Evolutionary conservation across 768 basidiomycete genomes (phyloP), one percentile per base, ranked within the genome.

Genomic region (Mrakia frigida): DNA sequence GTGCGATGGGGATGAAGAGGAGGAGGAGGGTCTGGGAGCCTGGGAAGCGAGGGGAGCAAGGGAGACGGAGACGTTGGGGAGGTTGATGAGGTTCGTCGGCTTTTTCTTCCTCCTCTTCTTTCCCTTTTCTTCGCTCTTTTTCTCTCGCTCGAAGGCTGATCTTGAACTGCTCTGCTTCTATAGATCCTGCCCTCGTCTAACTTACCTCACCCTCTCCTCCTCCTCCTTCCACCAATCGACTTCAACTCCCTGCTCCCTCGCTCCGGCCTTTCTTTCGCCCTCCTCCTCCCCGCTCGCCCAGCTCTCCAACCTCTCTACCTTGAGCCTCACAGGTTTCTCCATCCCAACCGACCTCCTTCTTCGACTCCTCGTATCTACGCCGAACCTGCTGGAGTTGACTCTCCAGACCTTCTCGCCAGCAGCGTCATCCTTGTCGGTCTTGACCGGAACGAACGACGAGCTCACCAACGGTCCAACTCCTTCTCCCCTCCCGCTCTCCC

Each of bases 331-430:
- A 39, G 65, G 65, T 23, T 68, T 68, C 25, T 39, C 65, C 23
- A 35, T 68, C 65, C 35, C 65, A 3, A 37, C 10, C 65, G 1
- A 4, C 5, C 35, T 68, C 35, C 65, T 68, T 25, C 10, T 39
- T 0, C 2, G 5, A 11, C 65, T 68, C 37, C 65, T 68, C 37
- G 18, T 37, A 10, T 35, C 65, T 6, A 43, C 65, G 9, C 65
- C 65, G 3, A 68, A 68, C 37, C 65, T 68, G 25, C 39, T 68
- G 11, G 25, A 25, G 3, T 14, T 68, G 6, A 68, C 65, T 3
- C 65, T 68, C 21, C 65, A 68, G 39, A 68, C 65, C 1, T 68
- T 68, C 65, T 43, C 33, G 25, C 61, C 65, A 7, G 5, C 65
- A 23, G 21, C 35, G 18, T 53, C 53, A n/a, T 56, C 56, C 1